phyloP scores from a whole-genome alignment of 139 green algal species.

The Zygnema circumcarinatum region DNA sequence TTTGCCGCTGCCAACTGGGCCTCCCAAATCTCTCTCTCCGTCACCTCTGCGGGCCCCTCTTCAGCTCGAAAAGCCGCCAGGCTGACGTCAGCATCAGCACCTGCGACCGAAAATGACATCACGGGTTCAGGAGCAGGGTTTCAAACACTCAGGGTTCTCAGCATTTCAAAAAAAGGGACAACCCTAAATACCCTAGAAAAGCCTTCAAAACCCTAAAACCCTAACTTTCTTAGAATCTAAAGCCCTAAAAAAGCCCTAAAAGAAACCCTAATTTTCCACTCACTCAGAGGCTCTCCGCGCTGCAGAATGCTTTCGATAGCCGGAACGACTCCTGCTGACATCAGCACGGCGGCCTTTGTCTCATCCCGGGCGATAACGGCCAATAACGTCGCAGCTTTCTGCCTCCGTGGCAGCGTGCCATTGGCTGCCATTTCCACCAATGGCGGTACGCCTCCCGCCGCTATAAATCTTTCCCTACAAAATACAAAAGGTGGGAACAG shows the following conservation, averaged over 20 bases:
- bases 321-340: not conserved
- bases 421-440: not conserved
- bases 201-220: not conserved
- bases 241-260: not conserved
- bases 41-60: not conserved
- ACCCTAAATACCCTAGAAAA: not conserved
- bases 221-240: not conserved
- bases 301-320: slow-evolving; percentile 14
- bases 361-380: not conserved
- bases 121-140: no score
- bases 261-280: not conserved
- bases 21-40: not conserved
- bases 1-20: not conserved
- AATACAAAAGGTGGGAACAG: no score
- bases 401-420: not conserved
- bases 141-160: no score
- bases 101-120: no score
- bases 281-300: not conserved
- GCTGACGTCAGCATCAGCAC: not conserved
- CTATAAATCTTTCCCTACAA: slow-evolving; percentile 13
- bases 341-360: not conserved
- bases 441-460: slow-evolving; percentile 7
- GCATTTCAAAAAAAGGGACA: no score
- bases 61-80: not conserved
- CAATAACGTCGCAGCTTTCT: not conserved